Base-by-base conservation (phyloP, 176 grass and related monocot genomes). In the Alloteropsis semialata region DNA sequence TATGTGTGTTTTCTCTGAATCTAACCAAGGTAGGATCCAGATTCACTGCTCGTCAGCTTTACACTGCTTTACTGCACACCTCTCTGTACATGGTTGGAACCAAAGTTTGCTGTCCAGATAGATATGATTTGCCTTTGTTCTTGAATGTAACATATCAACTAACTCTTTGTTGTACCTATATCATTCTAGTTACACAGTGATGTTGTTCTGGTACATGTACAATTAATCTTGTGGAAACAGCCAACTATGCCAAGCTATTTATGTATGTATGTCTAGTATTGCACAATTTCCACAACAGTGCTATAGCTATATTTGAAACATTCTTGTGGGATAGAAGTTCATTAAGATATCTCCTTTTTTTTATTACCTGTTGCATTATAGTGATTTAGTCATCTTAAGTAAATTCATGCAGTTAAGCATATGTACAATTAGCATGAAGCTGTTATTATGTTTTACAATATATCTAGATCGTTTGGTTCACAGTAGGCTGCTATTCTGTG, bases 1-100 rank as follows among this genome's bases (percentile, higher is more conserved):
- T 56, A 92, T 97, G 90, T 92, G 78, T 89, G 78, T 97, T 33
- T 87, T 97, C 28, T 94, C 95, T 25, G 90, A 97, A 79, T 91
- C 90, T 77, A 88, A 81, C 86, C 95, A 94, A 88, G 90, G 95
- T 94, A 72, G 14, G 69, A 46, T 74, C 33, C 32, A 69, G 16
- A 59, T 82, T 74, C 4, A 21, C n/a, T 53, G 25, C 55, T 37
- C 34, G 7, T 66, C 21, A 63, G 29, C 24, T 65, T 27, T 79
- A 11, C 72, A 65, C 16, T 83, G 7, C 73, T 79, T 46, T 1
- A 51, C 36, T 60, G 37, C 25, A 49, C 3, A 5, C 3, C 19
- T 79, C 24, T 36, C 49, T 65, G 22, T 74, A 19, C 73, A 22
- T 65, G 18, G 46, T 30, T 59, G 54, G 27, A 59, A 25, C 45